These are phyloP conservation scores for Ceratobasidium sp. DNA, from an alignment of 1,284 basidiomycete species.

Conservation along the genomic window DNA sequence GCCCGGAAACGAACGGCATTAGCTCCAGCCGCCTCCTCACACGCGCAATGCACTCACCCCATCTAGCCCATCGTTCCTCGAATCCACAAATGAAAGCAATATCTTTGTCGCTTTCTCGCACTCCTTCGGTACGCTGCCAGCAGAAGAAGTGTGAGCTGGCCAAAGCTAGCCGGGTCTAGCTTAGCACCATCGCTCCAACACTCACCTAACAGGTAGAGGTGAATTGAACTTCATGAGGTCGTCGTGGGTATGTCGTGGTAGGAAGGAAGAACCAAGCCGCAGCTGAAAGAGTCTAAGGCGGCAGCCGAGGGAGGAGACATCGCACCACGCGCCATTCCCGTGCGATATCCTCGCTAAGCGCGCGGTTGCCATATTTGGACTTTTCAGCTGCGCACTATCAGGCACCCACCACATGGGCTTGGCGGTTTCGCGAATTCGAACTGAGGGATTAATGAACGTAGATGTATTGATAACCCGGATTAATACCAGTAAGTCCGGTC, in stretches of 20 bases:
- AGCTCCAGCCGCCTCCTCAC: too few relatives aligned
- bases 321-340: constrained; percentile 23
- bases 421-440: constrained; percentile 12
- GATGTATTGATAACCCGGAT: too few relatives aligned
- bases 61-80: constrained; percentile 59
- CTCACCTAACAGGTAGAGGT: constrained; percentile 39
- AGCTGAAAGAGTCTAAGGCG: constrained; percentile 13
- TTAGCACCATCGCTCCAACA: neutral
- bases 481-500: constrained; percentile 21
- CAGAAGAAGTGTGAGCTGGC: constrained; percentile 14
- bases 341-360: constrained; percentile 33
- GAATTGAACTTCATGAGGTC: constrained; percentile 42
- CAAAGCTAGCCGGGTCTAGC: neutral
- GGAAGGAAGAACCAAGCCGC: constrained; percentile 18
- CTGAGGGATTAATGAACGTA: constrained; percentile 24
- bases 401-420: constrained; percentile 21
- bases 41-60: constrained; percentile 50
- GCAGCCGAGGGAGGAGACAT: constrained; percentile 44
- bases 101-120: constrained; percentile 67
- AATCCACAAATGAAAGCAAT: constrained; percentile 60
- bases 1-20: constrained; percentile 39
- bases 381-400: neutral
- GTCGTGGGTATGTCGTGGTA: constrained; percentile 13
- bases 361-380: constrained; percentile 6
- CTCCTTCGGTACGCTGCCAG: constrained; percentile 59